Conservation (phyloP, 306 rosid genomes). For the Fragaria ananassa region DNA sequence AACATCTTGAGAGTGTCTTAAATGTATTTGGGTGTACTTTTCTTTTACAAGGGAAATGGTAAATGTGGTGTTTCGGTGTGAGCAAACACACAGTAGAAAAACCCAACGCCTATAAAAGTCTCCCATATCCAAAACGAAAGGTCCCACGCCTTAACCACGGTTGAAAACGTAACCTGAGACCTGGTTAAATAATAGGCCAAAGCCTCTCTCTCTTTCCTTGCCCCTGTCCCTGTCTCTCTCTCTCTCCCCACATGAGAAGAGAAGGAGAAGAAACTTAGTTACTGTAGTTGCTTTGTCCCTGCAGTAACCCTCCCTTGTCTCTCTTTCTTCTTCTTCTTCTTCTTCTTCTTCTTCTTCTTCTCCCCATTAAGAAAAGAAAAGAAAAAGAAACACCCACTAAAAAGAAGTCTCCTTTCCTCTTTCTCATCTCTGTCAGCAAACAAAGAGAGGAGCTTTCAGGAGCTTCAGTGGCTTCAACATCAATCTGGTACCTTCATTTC, state of each 20-base stretch:
- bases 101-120: neutral
- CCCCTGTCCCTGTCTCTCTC: neutral
- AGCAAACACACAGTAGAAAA: neutral
- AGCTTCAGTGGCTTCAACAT: neutral
- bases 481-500: slow-evolving; percentile 13
- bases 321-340: neutral
- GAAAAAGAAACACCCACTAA: neutral
- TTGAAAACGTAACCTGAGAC: neutral
- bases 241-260: neutral
- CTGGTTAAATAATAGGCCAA: slow-evolving; percentile 1
- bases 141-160: slow-evolving; percentile 2
- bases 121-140: neutral
- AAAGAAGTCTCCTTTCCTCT: neutral
- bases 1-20: neutral
- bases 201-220: neutral
- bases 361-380: neutral
- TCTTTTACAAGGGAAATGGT: neutral
- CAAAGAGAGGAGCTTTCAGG: neutral
- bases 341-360: neutral
- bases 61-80: neutral
- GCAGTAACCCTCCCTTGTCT: neutral
- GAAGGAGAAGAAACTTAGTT: neutral
- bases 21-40: neutral
- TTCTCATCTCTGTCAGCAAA: neutral
- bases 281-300: neutral